Conservation (phyloP, 192 early-diverging fungal genomes). For the Endogone sp. region DNA sequence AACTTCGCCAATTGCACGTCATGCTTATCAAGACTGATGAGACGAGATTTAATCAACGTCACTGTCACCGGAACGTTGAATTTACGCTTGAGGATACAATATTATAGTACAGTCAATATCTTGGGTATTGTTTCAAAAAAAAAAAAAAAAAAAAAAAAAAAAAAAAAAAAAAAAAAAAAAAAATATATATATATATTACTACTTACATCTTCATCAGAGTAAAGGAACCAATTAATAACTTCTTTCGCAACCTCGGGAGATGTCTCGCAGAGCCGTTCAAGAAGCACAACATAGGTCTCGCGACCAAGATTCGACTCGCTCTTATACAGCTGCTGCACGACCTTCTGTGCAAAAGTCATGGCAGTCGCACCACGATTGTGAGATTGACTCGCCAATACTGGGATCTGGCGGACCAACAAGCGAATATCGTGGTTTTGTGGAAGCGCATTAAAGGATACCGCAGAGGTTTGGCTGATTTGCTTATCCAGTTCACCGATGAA, state of each 20-base stretch:
- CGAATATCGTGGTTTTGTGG: conserved; percentile 80
- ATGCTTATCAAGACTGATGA: conserved; percentile 76
- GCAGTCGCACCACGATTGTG: conserved; percentile 73
- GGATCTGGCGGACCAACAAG: conserved; percentile 68
- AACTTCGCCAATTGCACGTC: conserved; percentile 86
- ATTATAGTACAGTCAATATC: neutral
- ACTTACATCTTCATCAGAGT: conserved; percentile 81
- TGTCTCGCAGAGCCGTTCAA: conserved; percentile 82
- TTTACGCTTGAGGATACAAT: conserved; percentile 52
- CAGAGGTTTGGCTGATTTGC: conserved; percentile 47
- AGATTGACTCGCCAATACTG: conserved; percentile 64
- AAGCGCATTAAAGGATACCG: conserved; percentile 55
- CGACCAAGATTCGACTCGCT: conserved; percentile 69
- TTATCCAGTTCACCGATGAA: conserved; percentile 80
- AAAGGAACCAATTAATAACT: conserved; percentile 88
- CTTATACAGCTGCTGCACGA: conserved; percentile 82
- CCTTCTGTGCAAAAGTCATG: conserved; percentile 85
- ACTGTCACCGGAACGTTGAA: conserved; percentile 82
- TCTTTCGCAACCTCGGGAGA: conserved; percentile 79
- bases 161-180: neutral
- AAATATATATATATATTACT: too few species aligned
- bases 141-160: neutral
- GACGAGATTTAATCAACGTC: conserved; percentile 72
- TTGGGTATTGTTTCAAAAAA: too few species aligned
- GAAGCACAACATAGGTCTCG: conserved; percentile 77